Evolutionary conservation across 208 protist genomes (phyloP), one percentile per base, ranked within the genome.

Genomic region (Trypanosoma lewisi): DNA sequence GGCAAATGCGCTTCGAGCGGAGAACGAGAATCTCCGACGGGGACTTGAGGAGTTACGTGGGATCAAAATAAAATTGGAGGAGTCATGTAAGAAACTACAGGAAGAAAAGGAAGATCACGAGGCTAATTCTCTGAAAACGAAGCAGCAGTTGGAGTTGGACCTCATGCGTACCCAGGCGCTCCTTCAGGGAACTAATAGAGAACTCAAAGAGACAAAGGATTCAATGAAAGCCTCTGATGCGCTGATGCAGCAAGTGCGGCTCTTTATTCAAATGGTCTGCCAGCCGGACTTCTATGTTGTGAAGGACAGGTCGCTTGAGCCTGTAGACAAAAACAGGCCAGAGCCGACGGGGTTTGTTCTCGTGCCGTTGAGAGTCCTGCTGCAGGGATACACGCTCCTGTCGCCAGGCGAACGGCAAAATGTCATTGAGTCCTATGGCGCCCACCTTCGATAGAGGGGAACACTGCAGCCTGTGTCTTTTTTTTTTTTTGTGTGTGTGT

Each of bases 251-350:
- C 89, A 95, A 67, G 87, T 85, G 61, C 83, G 82, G 0, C 69
- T 85, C 37, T 95, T 93, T 63, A 75, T 95, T 25, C 72, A 78
- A 30, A 75, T 82, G 47, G 73, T 95, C 19, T 95, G 89, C 63
- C 83, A 91, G 56, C 89, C 89, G 16, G 72, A 79, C 28, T 95
- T 91, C 64, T 77, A 69, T 60, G 89, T 95, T 2, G 89, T 95
- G 28, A 95, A 95, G 68, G 89, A 80, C 27, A 57, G 59, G 2
- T 83, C 77, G 1, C 68, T 95, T 37, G 70, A 85, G 68, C 85
- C 85, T 17, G 89, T 95, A n/a, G 77, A 91, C 30, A 79, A 75
- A 57, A 60, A 83, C 36, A 70, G 85, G 11, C 42, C 70, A n/a
- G 79, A 83, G 42, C 85, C 89, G 19, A 79, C 81, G 16, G 89